phyloP scores from a whole-genome alignment of 352 stramenopile species.

The Phytophthora ramorum region DNA sequence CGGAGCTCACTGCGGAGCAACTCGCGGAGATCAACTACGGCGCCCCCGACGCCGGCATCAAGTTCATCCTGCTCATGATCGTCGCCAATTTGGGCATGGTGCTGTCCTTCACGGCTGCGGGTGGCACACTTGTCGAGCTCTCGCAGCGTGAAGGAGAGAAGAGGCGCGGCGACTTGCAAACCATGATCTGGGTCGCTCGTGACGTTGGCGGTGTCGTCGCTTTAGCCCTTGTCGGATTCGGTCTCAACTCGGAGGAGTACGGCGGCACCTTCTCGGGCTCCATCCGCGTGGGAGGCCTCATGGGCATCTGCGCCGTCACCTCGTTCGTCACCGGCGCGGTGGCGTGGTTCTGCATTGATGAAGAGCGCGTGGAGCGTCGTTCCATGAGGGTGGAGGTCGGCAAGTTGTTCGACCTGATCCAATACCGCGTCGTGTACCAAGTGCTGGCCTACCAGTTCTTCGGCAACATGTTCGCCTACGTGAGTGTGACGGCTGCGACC shows the following conservation, averaged over 20 bases:
- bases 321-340: slow-evolving; percentile 43
- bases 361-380: slow-evolving; percentile 35
- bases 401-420: slow-evolving; percentile 61
- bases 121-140: slow-evolving; percentile 63
- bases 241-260: slow-evolving; percentile 63
- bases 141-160: slow-evolving; percentile 63
- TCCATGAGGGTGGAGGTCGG: slow-evolving; percentile 30
- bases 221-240: slow-evolving; percentile 58
- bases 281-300: slow-evolving; percentile 61
- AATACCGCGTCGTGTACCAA: slow-evolving; percentile 63
- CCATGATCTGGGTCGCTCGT: slow-evolving; percentile 60
- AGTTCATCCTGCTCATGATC: slow-evolving; percentile 65
- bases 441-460: slow-evolving; percentile 68
- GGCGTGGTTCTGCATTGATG: slow-evolving; percentile 63
- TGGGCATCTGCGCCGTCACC: slow-evolving; percentile 47
- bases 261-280: slow-evolving; percentile 57
- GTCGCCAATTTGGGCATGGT: slow-evolving; percentile 65
- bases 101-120: slow-evolving; percentile 54
- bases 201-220: slow-evolving; percentile 48
- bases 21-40: slow-evolving; percentile 54
- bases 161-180: slow-evolving; percentile 59
- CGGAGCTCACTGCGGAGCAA: slow-evolving; percentile 46
- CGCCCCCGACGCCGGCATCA: slow-evolving; percentile 47
- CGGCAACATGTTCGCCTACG: slow-evolving; percentile 57
- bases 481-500: slow-evolving; percentile 48